Evolutionary conservation across 2,329 filamentous ascomycete genomes (phyloP), one percentile per base, ranked within the genome.

Genomic region (Talaromyces sp.): DNA sequence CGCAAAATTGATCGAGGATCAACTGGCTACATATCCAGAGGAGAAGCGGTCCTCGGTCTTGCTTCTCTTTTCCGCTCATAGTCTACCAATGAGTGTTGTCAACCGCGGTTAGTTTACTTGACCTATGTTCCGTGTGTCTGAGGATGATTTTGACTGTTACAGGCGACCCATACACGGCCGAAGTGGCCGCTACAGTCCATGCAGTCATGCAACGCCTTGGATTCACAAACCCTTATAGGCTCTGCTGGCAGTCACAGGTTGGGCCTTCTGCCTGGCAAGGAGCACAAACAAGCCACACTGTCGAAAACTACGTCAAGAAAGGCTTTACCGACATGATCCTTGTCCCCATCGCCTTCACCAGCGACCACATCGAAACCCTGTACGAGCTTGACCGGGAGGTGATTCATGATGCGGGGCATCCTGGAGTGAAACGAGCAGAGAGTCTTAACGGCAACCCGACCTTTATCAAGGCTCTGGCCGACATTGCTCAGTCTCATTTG

Each of bases 161-260:
- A 89, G 88, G 94, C 63, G 94, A 99, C 69, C 90, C 94, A 0
- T 99, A 99, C 73, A 93, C 94, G 1, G 88, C 91, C 32, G 94
- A 99, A 75, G 94, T 99, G 6, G 93, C 91, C 7, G 94, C 94
- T 10, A 99, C 94, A 0, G 94, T 97, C 9, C 88, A 96, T 71
- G 92, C 93, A 2, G 93, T 99, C n/a, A 97, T 97, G 89, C 85
- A 95, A 72, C 84, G 91, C 54, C 82, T 99, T 14, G 88, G 88
- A 32, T 92, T 94, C 76, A 88, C 86, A 63, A 94, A 99, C 77
- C 91, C 90, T 6, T 97, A 97, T 77, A 88, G 94, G 58, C 82
- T 99, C 19, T 94, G 92, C 70, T 99, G 94, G 94, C 94, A 99
- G 75, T 97, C 92, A 5, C 94, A 99, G 77, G 94, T 99, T 64